Base-by-base conservation (phyloP, 495 filamentous ascomycete genomes). In the Talaromyces wortmannii region DNA sequence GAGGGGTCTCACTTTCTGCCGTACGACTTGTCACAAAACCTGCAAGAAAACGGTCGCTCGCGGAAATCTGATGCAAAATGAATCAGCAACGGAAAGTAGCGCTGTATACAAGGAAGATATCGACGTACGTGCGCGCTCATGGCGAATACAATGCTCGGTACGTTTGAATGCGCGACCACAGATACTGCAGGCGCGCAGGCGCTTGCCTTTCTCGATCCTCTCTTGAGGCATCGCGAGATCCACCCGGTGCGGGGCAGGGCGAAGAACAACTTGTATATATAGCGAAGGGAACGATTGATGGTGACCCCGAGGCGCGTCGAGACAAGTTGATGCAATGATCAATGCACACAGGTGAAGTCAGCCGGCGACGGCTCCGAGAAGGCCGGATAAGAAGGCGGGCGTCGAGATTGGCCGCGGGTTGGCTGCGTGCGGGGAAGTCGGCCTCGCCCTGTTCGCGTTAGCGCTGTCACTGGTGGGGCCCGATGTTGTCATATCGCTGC, bases 71-170 rank as follows among this genome's bases (percentile, higher is more conserved):
- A 16, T 45, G 40, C 12, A 23, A 7, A 17, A n/a, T 42, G 15
- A 8, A 40, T 55, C 11, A 45, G 52, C 15, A 13, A 31, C 45
- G 10, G n/a, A 17, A 12, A 13, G 5, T 12, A 40, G n/a, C 42
- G 8, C 6, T 2, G 32, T 29, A 31, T 32, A 23, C 5, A 44
- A 31, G 42, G 7, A 31, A 17, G 40, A 40, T 29, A 43, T 46
- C 6, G 18, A 49, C 53, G 45, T 48, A 55, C 53, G 53, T 11
- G 53, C 53, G 18, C 53, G 45, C 47, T 55, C 53, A 43, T 55
- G 53, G 31, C 53, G 53, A 10, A 55, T 50, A 31, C 53, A 55
- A 42, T 55, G 53, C 32, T 55, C 53, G n/a, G 53, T 55, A 15
- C 53, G 31, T 31, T 55, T 55, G 47, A 55, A 55, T 5, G 53